Evolutionary conservation across 306 rosid species (phyloP).

Genomic region (Cucurbita argyrosperma): DNA sequence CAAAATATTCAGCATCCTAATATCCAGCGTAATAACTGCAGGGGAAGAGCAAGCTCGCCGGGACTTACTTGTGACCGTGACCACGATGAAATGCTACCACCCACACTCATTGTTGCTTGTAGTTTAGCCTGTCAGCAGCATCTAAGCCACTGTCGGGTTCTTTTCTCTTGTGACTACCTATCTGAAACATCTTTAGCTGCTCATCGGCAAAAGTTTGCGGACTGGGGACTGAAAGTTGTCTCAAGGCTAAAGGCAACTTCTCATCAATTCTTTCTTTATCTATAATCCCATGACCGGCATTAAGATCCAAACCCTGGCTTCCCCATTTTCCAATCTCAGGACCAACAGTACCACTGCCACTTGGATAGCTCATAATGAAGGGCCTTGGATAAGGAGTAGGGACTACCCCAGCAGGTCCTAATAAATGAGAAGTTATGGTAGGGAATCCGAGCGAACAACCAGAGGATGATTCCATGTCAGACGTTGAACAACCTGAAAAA

Average conservation of each 20-base stretch:
- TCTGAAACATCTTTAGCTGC: slow-evolving; percentile 63
- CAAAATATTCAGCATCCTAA: background rate
- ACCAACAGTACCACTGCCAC: slow-evolving; percentile 50
- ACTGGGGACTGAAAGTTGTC: slow-evolving; percentile 55
- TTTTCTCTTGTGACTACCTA: slow-evolving; percentile 67
- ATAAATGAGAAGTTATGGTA: slow-evolving; percentile 55
- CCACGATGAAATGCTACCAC: slow-evolving; percentile 32
- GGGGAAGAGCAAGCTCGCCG: slow-evolving; percentile 14
- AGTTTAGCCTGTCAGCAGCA: slow-evolving; percentile 55
- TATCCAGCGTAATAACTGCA: background rate
- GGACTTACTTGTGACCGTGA: slow-evolving; percentile 9
- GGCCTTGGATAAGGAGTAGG: slow-evolving; percentile 61
- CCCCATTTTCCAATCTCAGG: slow-evolving; percentile 87
- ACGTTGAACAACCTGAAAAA: slow-evolving; percentile 63
- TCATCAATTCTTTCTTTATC: slow-evolving; percentile 66
- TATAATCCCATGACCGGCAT: slow-evolving; percentile 64
- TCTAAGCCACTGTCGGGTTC: slow-evolving; percentile 90
- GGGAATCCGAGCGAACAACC: slow-evolving; percentile 73
- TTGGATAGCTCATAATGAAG: slow-evolving; percentile 60
- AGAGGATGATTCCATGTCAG: slow-evolving; percentile 65
- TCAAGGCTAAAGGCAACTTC: slow-evolving; percentile 42
- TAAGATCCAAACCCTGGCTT: slow-evolving; percentile 77
- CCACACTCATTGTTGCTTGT: slow-evolving; percentile 64
- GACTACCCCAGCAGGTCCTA: slow-evolving; percentile 61
- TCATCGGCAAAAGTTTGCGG: slow-evolving; percentile 63